These are phyloP conservation scores for Fragaria ananassa DNA, from an alignment of 306 rosid genomes.

Conservation along the genomic window DNA sequence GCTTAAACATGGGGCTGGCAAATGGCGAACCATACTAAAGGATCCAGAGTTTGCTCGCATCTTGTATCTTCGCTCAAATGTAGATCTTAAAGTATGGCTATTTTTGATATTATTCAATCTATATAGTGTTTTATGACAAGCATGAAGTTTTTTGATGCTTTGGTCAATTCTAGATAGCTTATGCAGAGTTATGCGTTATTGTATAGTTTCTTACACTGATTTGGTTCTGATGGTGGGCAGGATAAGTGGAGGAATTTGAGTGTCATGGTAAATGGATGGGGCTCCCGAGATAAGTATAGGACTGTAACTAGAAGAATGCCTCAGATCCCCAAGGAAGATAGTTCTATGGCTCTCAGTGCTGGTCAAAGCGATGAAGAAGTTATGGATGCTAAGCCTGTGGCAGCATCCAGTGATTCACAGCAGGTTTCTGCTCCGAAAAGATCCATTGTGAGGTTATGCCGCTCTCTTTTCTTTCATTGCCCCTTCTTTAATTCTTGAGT, in stretches of 20 bases:
- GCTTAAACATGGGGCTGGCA: constrained; percentile 92
- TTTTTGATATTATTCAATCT: constrained; percentile 1
- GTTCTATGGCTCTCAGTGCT: constrained; percentile 28
- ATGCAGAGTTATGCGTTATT: constrained; percentile 4
- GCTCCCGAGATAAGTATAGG: constrained; percentile 77
- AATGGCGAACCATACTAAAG: constrained; percentile 95
- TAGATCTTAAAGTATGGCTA: constrained; percentile 84
- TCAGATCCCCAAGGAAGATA: constrained; percentile 60
- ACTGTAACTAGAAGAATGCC: constrained; percentile 59
- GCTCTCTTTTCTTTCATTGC: constrained; percentile 1
- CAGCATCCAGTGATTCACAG: constrained; percentile 46
- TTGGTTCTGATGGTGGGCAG: constrained; percentile 38
- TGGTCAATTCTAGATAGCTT: neutral
- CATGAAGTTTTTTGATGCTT: neutral
- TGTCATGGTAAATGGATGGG: constrained; percentile 95
- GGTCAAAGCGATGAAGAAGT: constrained; percentile 79
- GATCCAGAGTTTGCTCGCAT: constrained; percentile 82
- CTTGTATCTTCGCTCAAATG: constrained; percentile 84
- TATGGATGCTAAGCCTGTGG: constrained; percentile 56
- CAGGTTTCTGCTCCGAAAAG: constrained; percentile 57
- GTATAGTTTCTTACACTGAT: constrained; percentile 6
- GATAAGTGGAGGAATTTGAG: constrained; percentile 98
- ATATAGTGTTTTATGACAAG: neutral
- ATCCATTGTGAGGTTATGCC: constrained; percentile 67
- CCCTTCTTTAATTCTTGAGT: neutral